A percentile compares a stretch with the other conserved stretches of the same genome.
Evolutionary conservation across 139 green algal species (phyloP).

Genomic region (Pleodorina starrii): DNA sequence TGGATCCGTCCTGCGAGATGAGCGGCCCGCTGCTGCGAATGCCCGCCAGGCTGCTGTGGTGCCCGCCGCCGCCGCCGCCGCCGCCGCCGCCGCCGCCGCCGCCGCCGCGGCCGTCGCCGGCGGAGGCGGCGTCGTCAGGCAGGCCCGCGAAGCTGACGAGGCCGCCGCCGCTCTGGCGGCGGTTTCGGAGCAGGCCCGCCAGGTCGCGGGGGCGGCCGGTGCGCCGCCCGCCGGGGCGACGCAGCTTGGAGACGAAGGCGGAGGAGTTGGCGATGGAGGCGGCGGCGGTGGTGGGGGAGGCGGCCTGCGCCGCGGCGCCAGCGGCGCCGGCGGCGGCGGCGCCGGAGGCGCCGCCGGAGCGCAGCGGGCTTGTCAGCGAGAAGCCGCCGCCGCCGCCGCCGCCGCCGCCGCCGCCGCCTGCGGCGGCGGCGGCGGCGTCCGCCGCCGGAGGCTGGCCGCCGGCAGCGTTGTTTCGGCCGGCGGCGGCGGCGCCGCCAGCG

Average conservation of each 20-base stretch:
- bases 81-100: no score
- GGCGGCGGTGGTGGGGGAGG: background rate
- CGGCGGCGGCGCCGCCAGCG: no score
- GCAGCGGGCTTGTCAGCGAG: background rate
- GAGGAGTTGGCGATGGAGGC: background rate
- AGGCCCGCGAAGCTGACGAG: slow-evolving; percentile 16
- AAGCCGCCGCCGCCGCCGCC: background rate
- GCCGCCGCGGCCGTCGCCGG: no score
- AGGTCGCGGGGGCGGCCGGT: slow-evolving; percentile 8
- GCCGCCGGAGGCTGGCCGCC: background rate
- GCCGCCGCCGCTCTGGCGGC: slow-evolving; percentile 1
- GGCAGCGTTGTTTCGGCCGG: no score
- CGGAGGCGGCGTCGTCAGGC: background rate
- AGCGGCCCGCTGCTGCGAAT: background rate
- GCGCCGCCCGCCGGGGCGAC: background rate
- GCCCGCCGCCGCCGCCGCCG: no score
- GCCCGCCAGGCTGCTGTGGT: no score
- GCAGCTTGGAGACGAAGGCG: slow-evolving; percentile 32
- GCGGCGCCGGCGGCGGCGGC: background rate
- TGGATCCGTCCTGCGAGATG: slow-evolving; percentile 17
- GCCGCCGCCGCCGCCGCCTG: background rate
- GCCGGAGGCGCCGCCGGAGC: background rate
- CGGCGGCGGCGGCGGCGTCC: background rate
- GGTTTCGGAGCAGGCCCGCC: slow-evolving; percentile 22
- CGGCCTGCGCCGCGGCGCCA: background rate